Evolutionary conservation across 441 rosid species (phyloP).

Genomic region (Eutrema salsugineum): DNA sequence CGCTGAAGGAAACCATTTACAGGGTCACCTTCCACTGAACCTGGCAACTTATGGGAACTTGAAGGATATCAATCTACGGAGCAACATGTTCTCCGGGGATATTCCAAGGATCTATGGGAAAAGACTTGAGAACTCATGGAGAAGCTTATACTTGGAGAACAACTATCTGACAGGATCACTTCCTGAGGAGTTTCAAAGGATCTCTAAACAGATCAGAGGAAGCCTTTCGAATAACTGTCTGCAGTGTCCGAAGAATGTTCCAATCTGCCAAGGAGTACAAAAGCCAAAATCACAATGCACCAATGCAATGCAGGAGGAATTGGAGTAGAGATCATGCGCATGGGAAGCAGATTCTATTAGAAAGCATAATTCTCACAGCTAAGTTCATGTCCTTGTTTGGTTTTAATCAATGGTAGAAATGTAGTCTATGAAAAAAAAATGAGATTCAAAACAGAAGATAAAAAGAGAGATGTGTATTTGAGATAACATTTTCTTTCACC

Average conservation of each 20-base stretch:
- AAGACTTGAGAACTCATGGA: constrained; percentile 47
- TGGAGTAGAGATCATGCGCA: constrained; percentile 20
- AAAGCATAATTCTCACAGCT: neutral
- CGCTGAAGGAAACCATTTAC: constrained; percentile 45
- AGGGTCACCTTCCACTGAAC: constrained; percentile 42
- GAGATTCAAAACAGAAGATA: neutral
- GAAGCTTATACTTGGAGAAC: constrained; percentile 43
- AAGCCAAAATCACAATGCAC: constrained; percentile 44
- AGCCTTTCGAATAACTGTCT: constrained; percentile 55
- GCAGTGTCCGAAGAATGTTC: constrained; percentile 29
- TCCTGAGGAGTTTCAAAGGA: constrained; percentile 35
- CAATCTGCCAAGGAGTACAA: constrained; percentile 47
- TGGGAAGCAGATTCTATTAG: neutral
- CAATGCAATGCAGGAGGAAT: constrained; percentile 18
- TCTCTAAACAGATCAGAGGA: constrained; percentile 32
- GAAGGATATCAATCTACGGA: constrained; percentile 39
- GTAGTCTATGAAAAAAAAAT: neutral
- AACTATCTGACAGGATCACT: constrained; percentile 50
- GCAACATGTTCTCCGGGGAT: constrained; percentile 38
- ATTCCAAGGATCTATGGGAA: constrained; percentile 42
- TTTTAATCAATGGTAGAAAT: constrained; percentile 9
- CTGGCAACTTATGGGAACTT: constrained; percentile 37
- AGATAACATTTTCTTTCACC: constrained; percentile 8
- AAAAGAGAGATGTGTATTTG: constrained; percentile 1
- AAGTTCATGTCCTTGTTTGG: constrained; percentile 14